These are phyloP conservation scores for Ramularia collo-cygni DNA, from an alignment of 2,329 filamentous ascomycete genomes.

Conservation along the genomic window DNA sequence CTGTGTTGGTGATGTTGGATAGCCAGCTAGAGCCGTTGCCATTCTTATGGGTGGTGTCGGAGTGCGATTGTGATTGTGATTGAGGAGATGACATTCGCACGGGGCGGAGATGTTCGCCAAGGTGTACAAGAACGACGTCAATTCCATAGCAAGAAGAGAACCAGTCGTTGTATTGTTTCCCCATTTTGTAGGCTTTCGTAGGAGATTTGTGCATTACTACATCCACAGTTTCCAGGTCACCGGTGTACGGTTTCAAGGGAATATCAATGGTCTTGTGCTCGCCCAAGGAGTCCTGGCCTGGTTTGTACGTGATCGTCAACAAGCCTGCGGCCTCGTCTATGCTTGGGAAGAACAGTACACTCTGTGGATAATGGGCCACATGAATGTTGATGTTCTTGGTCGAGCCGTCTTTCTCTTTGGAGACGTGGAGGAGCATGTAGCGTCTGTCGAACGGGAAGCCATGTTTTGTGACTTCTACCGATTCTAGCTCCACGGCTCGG, in stretches of 20 bases:
- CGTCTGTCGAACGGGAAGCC: conserved; percentile 41
- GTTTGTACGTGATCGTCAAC: conserved; percentile 36
- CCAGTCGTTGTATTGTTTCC: conserved; percentile 36
- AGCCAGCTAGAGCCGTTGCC: conserved; percentile 26
- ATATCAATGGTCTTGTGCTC: conserved; percentile 29
- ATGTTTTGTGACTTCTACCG: conserved; percentile 36
- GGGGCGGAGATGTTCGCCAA: conserved; percentile 36
- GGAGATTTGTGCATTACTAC: conserved; percentile 40
- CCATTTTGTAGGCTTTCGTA: conserved; percentile 40
- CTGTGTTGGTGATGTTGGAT: conserved; percentile 23
- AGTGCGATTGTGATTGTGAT: conserved; percentile 8
- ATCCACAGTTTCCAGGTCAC: conserved; percentile 31
- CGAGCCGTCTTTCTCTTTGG: conserved; percentile 26
- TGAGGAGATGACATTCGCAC: conserved; percentile 33
- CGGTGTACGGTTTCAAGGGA: conserved; percentile 34
- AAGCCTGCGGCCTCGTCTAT: conserved; percentile 28
- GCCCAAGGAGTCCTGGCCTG: conserved; percentile 21
- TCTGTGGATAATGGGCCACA: conserved; percentile 34
- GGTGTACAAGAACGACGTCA: conserved; percentile 37
- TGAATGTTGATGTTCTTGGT: conserved; percentile 36
- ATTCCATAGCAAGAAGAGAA: conserved; percentile 40
- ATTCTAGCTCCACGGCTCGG: conserved; percentile 32
- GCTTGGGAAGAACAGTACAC: conserved; percentile 36
- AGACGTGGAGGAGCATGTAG: conserved; percentile 37
- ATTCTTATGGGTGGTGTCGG: conserved; percentile 1